Base-by-base conservation (phyloP, 2,329 filamentous ascomycete species). In the Neocucurbitaria cava region DNA sequence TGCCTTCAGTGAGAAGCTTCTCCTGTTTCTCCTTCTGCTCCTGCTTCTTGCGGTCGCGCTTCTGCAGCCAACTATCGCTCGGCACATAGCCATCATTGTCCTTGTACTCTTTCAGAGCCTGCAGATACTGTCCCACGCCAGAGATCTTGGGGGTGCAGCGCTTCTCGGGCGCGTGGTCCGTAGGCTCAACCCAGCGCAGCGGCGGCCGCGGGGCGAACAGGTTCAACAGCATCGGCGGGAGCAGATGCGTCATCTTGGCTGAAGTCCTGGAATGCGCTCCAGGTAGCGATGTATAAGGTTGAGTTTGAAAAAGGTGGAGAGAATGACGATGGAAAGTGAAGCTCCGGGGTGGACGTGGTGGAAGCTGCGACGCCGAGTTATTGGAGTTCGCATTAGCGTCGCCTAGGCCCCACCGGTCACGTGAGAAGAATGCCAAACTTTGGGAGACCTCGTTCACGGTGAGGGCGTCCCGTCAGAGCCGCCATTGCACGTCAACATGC, bases 161-260 rank as follows among this genome's bases (percentile, higher is more conserved):
- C 64, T 93, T 86, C 77, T 95, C 91, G 10, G 93, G 89, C 58
- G 93, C 86, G 75, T 90, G 83, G 78, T 98, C 94, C 66, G 85
- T 83, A 6, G 92, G 91, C 56, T 90, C 89, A 56, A 96, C 87
- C 84, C 91, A 98, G 77, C 92, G 90, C 74, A 98, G 81, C 55
- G 94, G 90, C 67, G 95, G 95, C 56, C 95, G 91, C 74, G 95
- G 91, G 79, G 94, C 91, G 81, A 99, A 99, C 65, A 98, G 91
- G 78, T 91, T 90, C 69, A 98, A 85, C 55, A 98, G 85, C 75
- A 96, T 94, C 51, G 90, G 91, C 54, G 95, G 94, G 18, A 99
- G 89, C 79, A 96, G 95, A 83, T 97, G 94, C 46, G 95, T 98
- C 95, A 98, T 99, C 68, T 47, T 68, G 63, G 69, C 13, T 40